Evolutionary conservation across 371 early-diverging fungal species (phyloP).

Genomic region (Actinomucor elegans): DNA sequence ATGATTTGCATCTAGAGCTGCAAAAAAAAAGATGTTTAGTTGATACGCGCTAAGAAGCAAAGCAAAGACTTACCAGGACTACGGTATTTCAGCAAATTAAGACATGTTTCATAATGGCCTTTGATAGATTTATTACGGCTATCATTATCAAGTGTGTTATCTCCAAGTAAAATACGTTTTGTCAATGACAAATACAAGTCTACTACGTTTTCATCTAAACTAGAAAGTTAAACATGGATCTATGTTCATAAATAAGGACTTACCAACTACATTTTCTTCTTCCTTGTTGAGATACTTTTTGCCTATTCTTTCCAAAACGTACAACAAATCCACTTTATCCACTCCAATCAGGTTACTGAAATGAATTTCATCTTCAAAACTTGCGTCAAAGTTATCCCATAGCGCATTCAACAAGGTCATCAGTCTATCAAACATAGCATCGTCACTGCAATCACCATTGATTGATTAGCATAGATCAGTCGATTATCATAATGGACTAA

Average conservation of each 20-base stretch:
- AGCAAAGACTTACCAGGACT: constrained; percentile 16
- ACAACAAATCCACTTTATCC: neutral
- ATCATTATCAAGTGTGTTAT: neutral
- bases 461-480: no score
- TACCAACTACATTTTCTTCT: constrained; percentile 34
- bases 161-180: constrained; percentile 13
- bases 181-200: constrained; percentile 31
- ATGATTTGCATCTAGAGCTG: constrained; percentile 19
- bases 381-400: constrained; percentile 28
- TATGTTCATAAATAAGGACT: neutral
- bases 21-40: neutral
- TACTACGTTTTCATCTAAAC: constrained; percentile 30
- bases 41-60: neutral
- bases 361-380: constrained; percentile 17
- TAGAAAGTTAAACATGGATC: neutral
- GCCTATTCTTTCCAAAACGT: constrained; percentile 19
- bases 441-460: neutral
- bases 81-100: constrained; percentile 19
- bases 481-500: neutral
- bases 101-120: constrained; percentile 10
- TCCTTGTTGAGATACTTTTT: constrained; percentile 21
- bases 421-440: constrained; percentile 5
- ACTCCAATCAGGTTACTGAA: constrained; percentile 4
- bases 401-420: constrained; percentile 28
- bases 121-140: constrained; percentile 9